Conservation (phyloP, 164 flowering plant species). For the Santalum album region DNA sequence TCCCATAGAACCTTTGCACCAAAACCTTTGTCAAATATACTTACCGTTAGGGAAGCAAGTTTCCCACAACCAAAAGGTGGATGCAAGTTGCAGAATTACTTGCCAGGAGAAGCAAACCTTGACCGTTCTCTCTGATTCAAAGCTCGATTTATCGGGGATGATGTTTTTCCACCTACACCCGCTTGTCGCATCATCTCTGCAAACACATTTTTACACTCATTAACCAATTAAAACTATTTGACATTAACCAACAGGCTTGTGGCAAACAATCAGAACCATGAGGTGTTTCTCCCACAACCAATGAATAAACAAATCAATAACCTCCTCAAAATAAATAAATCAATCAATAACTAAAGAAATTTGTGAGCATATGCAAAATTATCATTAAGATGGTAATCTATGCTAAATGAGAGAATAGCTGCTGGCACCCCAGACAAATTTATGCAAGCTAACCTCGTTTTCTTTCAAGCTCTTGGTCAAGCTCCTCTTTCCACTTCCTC, state of each 20-base stretch:
- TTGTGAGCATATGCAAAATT: too few species aligned
- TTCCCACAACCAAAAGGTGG: not conserved
- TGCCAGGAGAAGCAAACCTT: constrained; percentile 44
- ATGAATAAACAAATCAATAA: too few species aligned
- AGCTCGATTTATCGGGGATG: constrained; percentile 33
- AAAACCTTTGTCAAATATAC: not conserved
- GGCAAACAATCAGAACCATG: too few species aligned
- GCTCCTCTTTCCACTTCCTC: constrained; percentile 52
- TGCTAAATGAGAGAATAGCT: not conserved
- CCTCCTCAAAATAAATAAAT: too few species aligned
- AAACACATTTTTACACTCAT: not conserved
- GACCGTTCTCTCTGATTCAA: constrained; percentile 24
- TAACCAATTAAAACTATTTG: too few species aligned
- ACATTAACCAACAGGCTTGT: too few species aligned
- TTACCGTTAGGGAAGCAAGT: not conserved
- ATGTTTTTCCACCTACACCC: constrained; percentile 28
- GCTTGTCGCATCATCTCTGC: constrained; percentile 49
- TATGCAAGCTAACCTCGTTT: constrained; percentile 27
- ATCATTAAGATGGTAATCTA: too few species aligned
- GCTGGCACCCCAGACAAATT: not conserved
- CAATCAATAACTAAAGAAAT: too few species aligned
- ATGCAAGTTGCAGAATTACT: constrained; percentile 7
- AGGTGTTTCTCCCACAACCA: too few species aligned
- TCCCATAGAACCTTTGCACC: not conserved
- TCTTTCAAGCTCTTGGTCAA: constrained; percentile 45